Conservation (phyloP, 148 eudicot genomes). For the Polygonum aviculare region DNA sequence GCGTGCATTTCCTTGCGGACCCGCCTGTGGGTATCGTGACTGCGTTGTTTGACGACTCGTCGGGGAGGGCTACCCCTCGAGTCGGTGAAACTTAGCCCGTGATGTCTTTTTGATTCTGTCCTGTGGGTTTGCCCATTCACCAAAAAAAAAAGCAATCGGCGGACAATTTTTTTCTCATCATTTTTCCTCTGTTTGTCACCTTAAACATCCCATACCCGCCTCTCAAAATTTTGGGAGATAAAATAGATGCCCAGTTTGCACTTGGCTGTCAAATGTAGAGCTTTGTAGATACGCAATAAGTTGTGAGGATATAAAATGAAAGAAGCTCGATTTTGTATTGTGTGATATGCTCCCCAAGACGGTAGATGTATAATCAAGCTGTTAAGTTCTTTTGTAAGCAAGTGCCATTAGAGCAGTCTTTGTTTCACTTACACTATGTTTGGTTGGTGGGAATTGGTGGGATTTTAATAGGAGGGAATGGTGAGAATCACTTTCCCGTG, state of each 20-base stretch:
- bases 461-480: too few relatives aligned
- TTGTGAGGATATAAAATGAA: neutral
- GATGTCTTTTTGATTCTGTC: too few relatives aligned
- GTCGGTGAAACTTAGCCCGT: too few relatives aligned
- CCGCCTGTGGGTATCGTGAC: too few relatives aligned
- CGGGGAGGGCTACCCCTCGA: too few relatives aligned
- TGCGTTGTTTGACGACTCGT: too few relatives aligned
- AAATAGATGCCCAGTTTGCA: constrained; percentile 41
- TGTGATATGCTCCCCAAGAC: neutral
- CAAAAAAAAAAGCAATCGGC: neutral
- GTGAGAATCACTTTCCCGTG: too few relatives aligned
- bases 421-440: too few relatives aligned
- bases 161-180: neutral
- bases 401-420: neutral
- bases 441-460: too few relatives aligned
- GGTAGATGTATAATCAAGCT: too few relatives aligned
- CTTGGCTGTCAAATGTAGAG: constrained; percentile 31
- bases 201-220: constrained; percentile 47
- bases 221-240: constrained; percentile 46
- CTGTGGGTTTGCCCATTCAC: too few relatives aligned
- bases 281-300: neutral
- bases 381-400: neutral
- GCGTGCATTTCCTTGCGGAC: too few relatives aligned
- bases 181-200: neutral
- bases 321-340: neutral